phyloP scores from a whole-genome alignment of 164 flowering plant species.

The Cinnamomum micranthum region DNA sequence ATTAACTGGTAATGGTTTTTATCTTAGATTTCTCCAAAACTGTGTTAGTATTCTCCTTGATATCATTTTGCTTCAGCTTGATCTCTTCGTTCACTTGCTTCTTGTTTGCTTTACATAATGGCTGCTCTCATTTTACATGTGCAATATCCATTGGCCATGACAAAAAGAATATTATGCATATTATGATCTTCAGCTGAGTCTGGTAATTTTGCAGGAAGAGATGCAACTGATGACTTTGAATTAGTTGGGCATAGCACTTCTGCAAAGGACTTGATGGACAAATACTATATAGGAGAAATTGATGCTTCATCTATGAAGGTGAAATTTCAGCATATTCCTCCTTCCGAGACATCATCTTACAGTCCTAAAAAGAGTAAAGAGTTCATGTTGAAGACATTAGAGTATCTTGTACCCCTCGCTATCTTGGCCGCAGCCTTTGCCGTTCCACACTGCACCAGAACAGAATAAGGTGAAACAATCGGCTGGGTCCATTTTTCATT shows the following conservation, averaged over 20 bases:
- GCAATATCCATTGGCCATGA: background rate
- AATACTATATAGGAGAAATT: constrained; percentile 72
- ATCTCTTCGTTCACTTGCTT: background rate
- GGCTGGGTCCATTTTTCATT: background rate
- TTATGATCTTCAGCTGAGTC: background rate
- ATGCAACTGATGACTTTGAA: constrained; percentile 88
- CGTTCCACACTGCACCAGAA: constrained; percentile 64
- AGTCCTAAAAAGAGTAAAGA: constrained; percentile 54
- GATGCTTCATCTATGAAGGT: constrained; percentile 61
- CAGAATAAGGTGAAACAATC: constrained; percentile 30
- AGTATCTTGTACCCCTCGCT: constrained; percentile 75
- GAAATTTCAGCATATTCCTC: constrained; percentile 41
- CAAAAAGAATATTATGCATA: too few species aligned
- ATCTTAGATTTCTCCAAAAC: background rate
- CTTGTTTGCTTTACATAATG: background rate
- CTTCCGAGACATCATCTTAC: constrained; percentile 36
- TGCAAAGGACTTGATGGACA: constrained; percentile 74
- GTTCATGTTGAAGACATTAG: constrained; percentile 65
- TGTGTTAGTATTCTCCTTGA: background rate
- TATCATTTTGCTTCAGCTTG: background rate
- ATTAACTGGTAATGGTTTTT: constrained; percentile 52
- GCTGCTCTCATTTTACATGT: background rate
- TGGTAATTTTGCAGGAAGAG: constrained; percentile 59
- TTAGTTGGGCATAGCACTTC: constrained; percentile 88
- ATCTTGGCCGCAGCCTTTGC: constrained; percentile 80